Conservation (phyloP, 2,329 filamentous ascomycete genomes). For the Venturia oleaginea region DNA sequence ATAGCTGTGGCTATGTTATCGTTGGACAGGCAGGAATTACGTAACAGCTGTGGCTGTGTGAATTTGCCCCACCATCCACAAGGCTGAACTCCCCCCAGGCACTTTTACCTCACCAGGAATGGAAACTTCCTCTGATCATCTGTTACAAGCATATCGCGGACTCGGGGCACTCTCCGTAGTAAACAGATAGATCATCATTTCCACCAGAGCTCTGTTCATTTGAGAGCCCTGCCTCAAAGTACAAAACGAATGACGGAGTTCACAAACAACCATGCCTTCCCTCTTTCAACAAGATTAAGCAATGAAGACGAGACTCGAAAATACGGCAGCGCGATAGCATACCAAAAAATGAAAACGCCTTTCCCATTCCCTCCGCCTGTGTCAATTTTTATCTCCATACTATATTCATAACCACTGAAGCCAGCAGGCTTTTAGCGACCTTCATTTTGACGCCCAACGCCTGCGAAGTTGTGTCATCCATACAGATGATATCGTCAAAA, state of each 20-base stretch:
- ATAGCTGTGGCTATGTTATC: background rate
- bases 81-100: background rate
- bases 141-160: background rate
- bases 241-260: background rate
- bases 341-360: background rate
- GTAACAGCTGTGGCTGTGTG: background rate
- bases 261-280: background rate
- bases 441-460: background rate
- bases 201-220: no score
- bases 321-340: background rate
- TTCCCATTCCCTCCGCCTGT: background rate
- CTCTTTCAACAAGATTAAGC: background rate
- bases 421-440: background rate
- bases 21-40: background rate
- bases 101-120: no score
- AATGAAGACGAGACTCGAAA: background rate
- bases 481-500: background rate
- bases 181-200: background rate
- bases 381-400: background rate
- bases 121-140: background rate
- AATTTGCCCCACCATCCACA: background rate
- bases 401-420: background rate
- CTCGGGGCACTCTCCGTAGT: background rate
- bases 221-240: background rate
- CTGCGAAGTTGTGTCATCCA: background rate